A percentile compares a stretch with the other conserved stretches of the same genome.
Conservation (phyloP, 2,329 filamentous ascomycete species). For the Fusarium sp. region DNA sequence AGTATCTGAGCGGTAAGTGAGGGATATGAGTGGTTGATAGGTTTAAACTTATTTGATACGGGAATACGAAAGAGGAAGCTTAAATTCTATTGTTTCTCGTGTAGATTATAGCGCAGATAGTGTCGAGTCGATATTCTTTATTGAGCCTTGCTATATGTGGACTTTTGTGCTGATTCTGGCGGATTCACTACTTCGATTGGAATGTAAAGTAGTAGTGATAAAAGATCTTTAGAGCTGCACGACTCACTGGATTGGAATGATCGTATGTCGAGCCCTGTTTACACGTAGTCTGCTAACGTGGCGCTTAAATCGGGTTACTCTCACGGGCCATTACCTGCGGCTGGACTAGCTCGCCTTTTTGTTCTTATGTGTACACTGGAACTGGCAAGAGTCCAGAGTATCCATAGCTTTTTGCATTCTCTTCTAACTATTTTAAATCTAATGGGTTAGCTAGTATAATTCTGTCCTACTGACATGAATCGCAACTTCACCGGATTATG, state of each 20-base stretch:
- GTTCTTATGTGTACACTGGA: no score
- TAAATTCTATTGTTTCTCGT: background rate
- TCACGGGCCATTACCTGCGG: no score
- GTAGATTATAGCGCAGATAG: background rate
- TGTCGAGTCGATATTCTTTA: accelerated
- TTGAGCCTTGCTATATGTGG: background rate
- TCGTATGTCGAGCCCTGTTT: background rate
- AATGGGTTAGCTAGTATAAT: no score
- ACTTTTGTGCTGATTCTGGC: background rate
- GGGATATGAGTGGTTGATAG: background rate
- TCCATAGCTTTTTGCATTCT: no score
- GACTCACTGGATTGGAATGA: accelerated
- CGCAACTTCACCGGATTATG: no score
- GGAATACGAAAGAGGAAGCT: background rate
- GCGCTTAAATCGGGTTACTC: background rate
- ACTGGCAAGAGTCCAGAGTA: no score
- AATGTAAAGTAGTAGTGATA: background rate
- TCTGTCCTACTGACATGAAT: no score
- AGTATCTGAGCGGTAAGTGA: background rate
- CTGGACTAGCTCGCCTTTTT: no score
- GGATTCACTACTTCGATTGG: background rate
- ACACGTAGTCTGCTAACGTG: background rate
- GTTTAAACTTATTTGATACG: background rate
- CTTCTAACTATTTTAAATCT: no score
- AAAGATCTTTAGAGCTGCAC: background rate